Evolutionary conservation across 495 filamentous ascomycete species (phyloP), one percentile per base, ranked within the genome.

Genomic region (Neurospora africana): DNA sequence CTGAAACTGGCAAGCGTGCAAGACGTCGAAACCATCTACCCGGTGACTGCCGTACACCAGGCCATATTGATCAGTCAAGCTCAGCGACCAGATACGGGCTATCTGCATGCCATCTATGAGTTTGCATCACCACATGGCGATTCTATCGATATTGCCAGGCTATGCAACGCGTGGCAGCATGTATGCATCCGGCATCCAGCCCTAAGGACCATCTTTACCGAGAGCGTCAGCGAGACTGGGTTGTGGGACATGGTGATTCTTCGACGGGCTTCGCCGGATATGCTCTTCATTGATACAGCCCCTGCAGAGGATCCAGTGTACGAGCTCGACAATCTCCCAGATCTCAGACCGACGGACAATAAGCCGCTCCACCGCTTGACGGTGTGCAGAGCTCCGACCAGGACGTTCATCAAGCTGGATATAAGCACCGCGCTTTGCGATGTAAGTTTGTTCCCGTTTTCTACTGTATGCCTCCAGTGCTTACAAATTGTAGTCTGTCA

Each of bases 21-120:
- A 11, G 82, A 84, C 30, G 76, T 86, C 36, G 81, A 93, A 76
- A 79, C 82, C 9, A 78, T 84, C 23, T 92, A 91, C 72, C 89
- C 89, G 5, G 90, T 87, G 71, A 89, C 90, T 9, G 86, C 86
- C 2, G 89, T 91, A 76, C 91, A 93, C 74, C 86, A 91, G 74
- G 90, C 86, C 40, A 87, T 93, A 23, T 75, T 92, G 10, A 85
- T 91, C 41, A 88, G 88, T 69, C 87, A 87, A 13, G 81, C 85
- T 35, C 81, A 87, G 39, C 81, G 88, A 61, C 84, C 84, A 17
- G 86, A 86, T 7, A 83, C 87, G 61, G 92, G 90, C 74, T 87
- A 87, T 21, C 83, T 88, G 5, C 84, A 89, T 70, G 87, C 84
- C 68, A 89, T 89, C 1, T 90, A 88, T 72, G 86, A 90, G 71